Conservation (phyloP, 805 yeast species). For the Candida methanosorbosa region DNA sequence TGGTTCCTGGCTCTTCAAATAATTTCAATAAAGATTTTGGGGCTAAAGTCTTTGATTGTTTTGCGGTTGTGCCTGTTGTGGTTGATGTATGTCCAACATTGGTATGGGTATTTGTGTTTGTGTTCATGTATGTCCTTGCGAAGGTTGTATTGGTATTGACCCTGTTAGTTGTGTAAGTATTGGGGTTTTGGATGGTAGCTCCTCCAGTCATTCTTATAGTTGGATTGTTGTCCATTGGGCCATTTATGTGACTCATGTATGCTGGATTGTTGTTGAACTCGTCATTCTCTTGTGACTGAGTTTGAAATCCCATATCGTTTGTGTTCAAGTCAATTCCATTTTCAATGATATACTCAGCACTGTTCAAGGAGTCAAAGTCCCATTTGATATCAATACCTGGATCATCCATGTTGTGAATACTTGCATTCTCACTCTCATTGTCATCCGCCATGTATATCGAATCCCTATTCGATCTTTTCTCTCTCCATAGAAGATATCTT, state of each 20-base stretch:
- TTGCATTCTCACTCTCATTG: slow-evolving; percentile 15
- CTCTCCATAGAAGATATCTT: slow-evolving; percentile 70
- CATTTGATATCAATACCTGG: slow-evolving; percentile 51
- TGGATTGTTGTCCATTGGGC: not conserved
- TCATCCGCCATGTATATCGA: slow-evolving; percentile 37
- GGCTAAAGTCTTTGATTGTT: too few species aligned
- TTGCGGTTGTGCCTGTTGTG: too few species aligned
- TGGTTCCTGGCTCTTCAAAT: slow-evolving; percentile 43
- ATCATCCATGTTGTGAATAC: slow-evolving; percentile 15
- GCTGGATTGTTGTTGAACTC: not conserved
- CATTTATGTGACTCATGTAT: not conserved
- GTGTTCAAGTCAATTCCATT: slow-evolving; percentile 44
- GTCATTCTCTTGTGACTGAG: slow-evolving; percentile 1
- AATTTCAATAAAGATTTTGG: slow-evolving; percentile 67
- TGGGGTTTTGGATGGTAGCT: not conserved
- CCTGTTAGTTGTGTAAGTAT: not conserved
- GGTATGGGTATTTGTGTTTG: not conserved
- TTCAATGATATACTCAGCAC: slow-evolving; percentile 64
- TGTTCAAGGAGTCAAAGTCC: slow-evolving; percentile 83
- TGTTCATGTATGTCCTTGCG: not conserved
- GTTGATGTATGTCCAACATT: slow-evolving; percentile 8
- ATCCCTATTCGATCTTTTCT: slow-evolving; percentile 47
- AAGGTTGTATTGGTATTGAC: slow-evolving; percentile 3
- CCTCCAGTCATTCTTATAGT: not conserved
- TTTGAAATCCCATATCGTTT: not conserved